A percentile compares a stretch with the other conserved stretches of the same genome.
phyloP scores from a whole-genome alignment of 768 basidiomycete genomes.

The Suillus placidus region DNA sequence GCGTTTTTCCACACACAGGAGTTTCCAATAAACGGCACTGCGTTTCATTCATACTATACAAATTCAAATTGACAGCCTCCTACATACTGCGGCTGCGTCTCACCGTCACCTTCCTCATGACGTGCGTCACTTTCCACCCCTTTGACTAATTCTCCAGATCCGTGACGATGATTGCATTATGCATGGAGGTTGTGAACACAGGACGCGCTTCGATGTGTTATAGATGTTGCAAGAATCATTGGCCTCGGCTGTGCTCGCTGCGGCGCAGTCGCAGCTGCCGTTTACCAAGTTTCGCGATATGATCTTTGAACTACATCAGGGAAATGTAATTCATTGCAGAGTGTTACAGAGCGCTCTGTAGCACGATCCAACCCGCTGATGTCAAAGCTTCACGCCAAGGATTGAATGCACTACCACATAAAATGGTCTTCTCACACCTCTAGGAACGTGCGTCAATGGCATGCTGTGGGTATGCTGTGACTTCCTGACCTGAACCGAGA shows the following conservation, averaged over 20 bases:
- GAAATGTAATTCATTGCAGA: too few relatives aligned
- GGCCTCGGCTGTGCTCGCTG: neutral
- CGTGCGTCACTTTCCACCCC: neutral
- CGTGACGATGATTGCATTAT: neutral
- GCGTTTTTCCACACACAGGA: neutral
- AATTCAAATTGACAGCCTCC: neutral
- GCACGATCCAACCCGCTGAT: too few relatives aligned
- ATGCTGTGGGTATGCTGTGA: neutral
- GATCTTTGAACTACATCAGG: neutral
- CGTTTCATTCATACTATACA: neutral
- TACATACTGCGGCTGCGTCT: too few relatives aligned
- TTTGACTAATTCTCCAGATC: neutral
- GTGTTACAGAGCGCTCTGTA: too few relatives aligned
- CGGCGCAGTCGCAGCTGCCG: neutral
- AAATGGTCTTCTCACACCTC: neutral
- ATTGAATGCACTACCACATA: neutral
- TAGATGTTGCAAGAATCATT: neutral
- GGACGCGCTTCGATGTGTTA: neutral
- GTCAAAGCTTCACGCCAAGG: neutral
- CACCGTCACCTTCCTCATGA: too few relatives aligned
- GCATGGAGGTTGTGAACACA: neutral
- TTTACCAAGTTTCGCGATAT: neutral
- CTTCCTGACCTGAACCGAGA: neutral
- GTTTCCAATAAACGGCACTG: neutral
- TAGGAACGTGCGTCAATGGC: neutral